These are phyloP conservation scores for Scytalidium sp. DNA, from an alignment of 2,329 filamentous ascomycete species.

Conservation along the genomic window DNA sequence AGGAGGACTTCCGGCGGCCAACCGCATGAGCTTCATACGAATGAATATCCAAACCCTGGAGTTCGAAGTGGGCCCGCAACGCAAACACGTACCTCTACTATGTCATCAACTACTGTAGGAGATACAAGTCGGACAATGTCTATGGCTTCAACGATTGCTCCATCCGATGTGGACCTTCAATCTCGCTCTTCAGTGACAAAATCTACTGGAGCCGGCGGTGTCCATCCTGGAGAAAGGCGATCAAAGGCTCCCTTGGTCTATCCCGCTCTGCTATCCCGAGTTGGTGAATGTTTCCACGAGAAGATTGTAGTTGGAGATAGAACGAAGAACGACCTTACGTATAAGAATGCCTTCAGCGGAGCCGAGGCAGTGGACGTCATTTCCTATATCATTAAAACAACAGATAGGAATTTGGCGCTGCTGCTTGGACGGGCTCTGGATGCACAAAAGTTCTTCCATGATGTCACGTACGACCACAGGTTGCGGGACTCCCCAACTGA, in stretches of 20 bases:
- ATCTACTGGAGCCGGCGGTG: constrained; percentile 27
- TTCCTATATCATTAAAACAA: constrained; percentile 95
- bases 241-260: constrained; percentile 79
- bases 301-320: constrained; percentile 83
- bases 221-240: constrained; percentile 15
- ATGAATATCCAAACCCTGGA: constrained; percentile 21
- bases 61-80: constrained; percentile 35
- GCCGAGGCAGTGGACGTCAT: constrained; percentile 94
- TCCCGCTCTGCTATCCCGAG: constrained; percentile 87
- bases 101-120: constrained; percentile 37
- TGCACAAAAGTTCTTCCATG: constrained; percentile 98
- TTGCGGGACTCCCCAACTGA: constrained; percentile 91
- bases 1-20: constrained; percentile 44
- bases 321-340: constrained; percentile 94
- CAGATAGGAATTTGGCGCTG: constrained; percentile 88
- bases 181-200: constrained; percentile 55
- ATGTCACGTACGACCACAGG: constrained; percentile 96
- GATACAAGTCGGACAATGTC: constrained; percentile 73
- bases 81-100: constrained; percentile 57
- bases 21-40: constrained; percentile 22
- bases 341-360: constrained; percentile 95
- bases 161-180: constrained; percentile 53
- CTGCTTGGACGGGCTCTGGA: constrained; percentile 88
- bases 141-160: constrained; percentile 80
- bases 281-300: constrained; percentile 88